Base-by-base conservation (phyloP, 371 early-diverging fungal genomes). In the Mortierella sp. region DNA sequence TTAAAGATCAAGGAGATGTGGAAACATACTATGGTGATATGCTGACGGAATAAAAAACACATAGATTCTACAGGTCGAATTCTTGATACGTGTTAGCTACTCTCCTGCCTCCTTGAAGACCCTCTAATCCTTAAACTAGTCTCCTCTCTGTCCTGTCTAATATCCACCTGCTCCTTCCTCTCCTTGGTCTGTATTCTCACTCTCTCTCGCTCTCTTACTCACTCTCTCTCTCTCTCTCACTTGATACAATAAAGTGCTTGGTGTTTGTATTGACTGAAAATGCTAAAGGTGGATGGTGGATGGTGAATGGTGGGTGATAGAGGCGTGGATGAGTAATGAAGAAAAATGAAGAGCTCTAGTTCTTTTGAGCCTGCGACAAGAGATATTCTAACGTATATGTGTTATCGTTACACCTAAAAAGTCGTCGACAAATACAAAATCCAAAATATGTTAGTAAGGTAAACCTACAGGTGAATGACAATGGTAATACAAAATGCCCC, bases 391-490 rank as follows among this genome's bases (percentile, higher is more conserved):
- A 87, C 65, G 92, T 91, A 87, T 95, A 96, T 72, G 91, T 92
- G 84, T 97, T 97, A 50, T 95, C 92, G 80, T 96, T 96, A 83
- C 97, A 96, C 70, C 96, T 95, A 86, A 52, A 73, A 50, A 50
- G 50, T 19, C 19, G 10, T 54, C 44, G 54, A 73, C 9, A 68
- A 42, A 38, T 16, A 28, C 13, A 47, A 24, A 65, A 11, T 38
- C 42, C 42, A 38, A 21, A 26, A 79, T n/a, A n/a, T n/a, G n/a
- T n/a, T n/a, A n/a, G n/a, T n/a, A 50, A 48, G 8, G n/a, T 26
- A 24, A n/a, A 21, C 24, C 6, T n/a, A 16, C 26, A 55, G 2
- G 24, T n/a, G 14, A 42, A 31, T 54, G 34, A 48, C 24, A 48
- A 73, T 13, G n/a, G n/a, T n/a, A 38, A 63, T 5, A 65, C 31